Base-by-base conservation (phyloP, 805 yeast genomes). In the Candida berthetii region DNA sequence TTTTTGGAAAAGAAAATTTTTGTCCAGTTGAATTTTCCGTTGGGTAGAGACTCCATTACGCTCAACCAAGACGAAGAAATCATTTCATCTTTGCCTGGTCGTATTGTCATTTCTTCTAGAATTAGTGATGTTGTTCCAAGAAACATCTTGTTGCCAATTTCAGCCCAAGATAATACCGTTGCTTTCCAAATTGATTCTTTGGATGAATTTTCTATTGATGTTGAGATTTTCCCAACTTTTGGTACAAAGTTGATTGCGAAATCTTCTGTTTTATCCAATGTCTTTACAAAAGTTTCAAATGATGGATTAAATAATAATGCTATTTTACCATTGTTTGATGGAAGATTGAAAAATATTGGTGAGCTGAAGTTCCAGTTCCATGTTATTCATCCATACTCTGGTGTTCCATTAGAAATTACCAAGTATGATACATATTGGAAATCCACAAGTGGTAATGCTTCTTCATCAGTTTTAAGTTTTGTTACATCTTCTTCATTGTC, bases 341-440 rank as follows among this genome's bases (percentile, higher is more conserved):
- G 82, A 33, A 71, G 96, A 50, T 66, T 91, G 50, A 79, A 85
- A 52, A 80, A 83, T 42, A 82, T 90, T 45, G 99, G 99, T 13
- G 84, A 82, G 44, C 62, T 91, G 35, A 72, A 73, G 31, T 85
- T 90, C 61, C 76, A 78, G 47, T 88, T 80, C 62, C 90, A 87
- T 53, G 76, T 91, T 3, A 86, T 91, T 39, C 80, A 81, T 58
- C 97, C 99, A n/a, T 93, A 83, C 57, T 71, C 81, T 6, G 97
- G 96, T 7, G 66, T 65, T 0, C 83, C 95, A 4, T 66, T 91
- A 44, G 97, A 90, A 60, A 84, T 95, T 35, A 82, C 95, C 10
- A 87, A 88, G 65, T 89, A 85, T 58, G 97, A 90, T 55, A 91
- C 98, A 0, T 91, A 91, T 63, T 91, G 99, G 99, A 93, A 90